These are phyloP conservation scores for Dillenia suffruticosa DNA, from an alignment of 164 flowering plant genomes.

Conservation along the genomic window DNA sequence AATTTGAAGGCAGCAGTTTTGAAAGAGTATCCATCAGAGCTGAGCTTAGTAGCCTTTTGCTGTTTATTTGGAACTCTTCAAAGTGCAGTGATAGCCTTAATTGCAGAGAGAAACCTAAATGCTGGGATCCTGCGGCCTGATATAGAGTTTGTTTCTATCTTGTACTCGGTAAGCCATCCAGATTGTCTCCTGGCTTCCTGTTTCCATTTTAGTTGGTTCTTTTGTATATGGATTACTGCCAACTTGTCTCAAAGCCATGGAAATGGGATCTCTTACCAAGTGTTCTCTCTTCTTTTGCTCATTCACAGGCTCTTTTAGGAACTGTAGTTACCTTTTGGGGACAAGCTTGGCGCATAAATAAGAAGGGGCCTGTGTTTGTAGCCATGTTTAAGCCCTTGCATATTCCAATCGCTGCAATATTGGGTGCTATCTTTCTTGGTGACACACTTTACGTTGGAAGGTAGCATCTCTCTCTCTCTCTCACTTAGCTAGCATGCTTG, in stretches of 20 bases:
- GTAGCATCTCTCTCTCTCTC: conserved; percentile 13
- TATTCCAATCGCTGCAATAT: conserved; percentile 39
- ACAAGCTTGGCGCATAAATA: conserved; percentile 35
- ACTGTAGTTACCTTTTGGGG: conserved; percentile 15
- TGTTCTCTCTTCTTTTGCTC: too few species aligned
- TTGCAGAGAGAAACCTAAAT: conserved; percentile 30
- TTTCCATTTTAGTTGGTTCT: too few species aligned
- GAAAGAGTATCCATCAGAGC: conserved; percentile 35
- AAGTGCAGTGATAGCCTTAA: conserved; percentile 27
- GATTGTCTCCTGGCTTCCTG: too few species aligned
- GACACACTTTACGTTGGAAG: conserved; percentile 57
- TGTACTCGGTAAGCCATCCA: conserved; percentile 32
- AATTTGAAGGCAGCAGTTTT: conserved; percentile 33
- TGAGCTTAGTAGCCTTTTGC: conserved; percentile 31
- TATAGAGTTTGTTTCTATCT: conserved; percentile 26
- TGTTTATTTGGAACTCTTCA: conserved; percentile 47
- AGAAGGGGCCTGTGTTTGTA: conserved; percentile 54
- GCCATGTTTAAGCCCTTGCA: conserved; percentile 58
- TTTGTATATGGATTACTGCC: too few species aligned
- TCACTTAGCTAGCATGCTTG: too few species aligned
- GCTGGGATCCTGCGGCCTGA: conserved; percentile 35
- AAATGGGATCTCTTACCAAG: too few species aligned
- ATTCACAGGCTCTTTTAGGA: conserved; percentile 32
- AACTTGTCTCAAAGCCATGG: too few species aligned
- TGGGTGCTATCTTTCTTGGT: conserved; percentile 47